phyloP scores from a whole-genome alignment of 495 filamentous ascomycete species.

The Sporormia fimetaria region DNA sequence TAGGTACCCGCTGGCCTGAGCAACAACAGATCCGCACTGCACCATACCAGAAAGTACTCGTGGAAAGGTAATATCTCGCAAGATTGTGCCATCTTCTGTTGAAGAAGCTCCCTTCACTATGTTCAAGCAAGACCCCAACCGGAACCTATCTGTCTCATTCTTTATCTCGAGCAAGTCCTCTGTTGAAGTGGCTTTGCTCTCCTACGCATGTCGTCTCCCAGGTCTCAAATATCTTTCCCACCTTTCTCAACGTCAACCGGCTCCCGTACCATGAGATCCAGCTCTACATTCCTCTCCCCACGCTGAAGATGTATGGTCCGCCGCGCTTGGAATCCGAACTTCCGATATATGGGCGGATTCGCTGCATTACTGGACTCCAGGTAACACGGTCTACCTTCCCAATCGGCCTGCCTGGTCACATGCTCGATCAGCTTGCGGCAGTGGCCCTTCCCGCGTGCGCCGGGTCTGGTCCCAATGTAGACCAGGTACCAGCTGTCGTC shows the following conservation, averaged over 20 bases:
- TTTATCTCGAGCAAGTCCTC: constrained; percentile 1
- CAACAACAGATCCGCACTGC: too few relatives aligned
- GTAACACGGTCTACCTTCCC: constrained; percentile 52
- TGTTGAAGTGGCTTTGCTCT: constrained; percentile 17
- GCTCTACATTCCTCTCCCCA: constrained; percentile 46
- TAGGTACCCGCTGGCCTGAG: too few relatives aligned
- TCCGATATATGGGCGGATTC: constrained; percentile 58
- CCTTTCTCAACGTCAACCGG: constrained; percentile 29
- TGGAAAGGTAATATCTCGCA: too few relatives aligned
- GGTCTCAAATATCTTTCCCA: background rate
- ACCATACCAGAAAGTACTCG: too few relatives aligned
- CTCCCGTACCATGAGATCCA: constrained; percentile 70
- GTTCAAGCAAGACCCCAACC: too few relatives aligned
- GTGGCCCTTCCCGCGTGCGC: constrained; percentile 55
- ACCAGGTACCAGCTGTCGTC: constrained; percentile 61
- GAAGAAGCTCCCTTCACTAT: too few relatives aligned
- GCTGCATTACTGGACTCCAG: constrained; percentile 59
- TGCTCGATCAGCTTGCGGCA: constrained; percentile 55
- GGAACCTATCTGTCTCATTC: background rate
- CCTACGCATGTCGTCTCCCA: constrained; percentile 1
- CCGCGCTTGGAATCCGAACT: constrained; percentile 54
- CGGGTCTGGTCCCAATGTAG: constrained; percentile 62
- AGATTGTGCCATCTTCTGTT: too few relatives aligned
- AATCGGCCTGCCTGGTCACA: constrained; percentile 54
- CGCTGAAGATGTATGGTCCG: constrained; percentile 49